Percentiles rank a stretch among this genome's conserved stretches.
These are phyloP conservation scores for Phytopythium litorale DNA, from an alignment of 352 stramenopile genomes.

Conservation along the genomic window DNA sequence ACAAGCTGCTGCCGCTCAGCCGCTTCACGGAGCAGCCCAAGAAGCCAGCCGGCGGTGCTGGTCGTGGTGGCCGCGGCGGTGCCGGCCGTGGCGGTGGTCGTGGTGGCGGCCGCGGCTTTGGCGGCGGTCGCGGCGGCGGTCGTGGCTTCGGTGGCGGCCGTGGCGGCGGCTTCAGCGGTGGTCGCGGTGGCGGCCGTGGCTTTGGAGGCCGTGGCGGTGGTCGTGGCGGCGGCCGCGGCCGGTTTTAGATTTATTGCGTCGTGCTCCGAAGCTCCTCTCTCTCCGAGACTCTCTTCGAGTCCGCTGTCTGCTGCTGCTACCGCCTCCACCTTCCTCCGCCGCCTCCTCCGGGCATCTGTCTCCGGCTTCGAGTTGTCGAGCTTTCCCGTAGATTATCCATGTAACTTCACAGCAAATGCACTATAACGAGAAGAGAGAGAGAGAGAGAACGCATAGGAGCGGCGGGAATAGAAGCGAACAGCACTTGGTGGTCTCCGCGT, in stretches of 20 bases:
- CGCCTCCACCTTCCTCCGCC: not conserved
- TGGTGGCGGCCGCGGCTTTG: slow-evolving; percentile 32
- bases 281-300: slow-evolving; percentile 7
- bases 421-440: slow-evolving; percentile 1
- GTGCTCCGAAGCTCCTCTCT: slow-evolving; percentile 9
- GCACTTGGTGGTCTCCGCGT: slow-evolving; percentile 3
- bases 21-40: slow-evolving; percentile 94
- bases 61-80: slow-evolving; percentile 34
- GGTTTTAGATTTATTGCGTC: slow-evolving; percentile 29
- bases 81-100: slow-evolving; percentile 36
- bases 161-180: slow-evolving; percentile 24
- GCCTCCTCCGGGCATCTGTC: not conserved
- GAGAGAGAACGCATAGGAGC: no score
- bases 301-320: not conserved
- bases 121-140: slow-evolving; percentile 28
- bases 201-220: slow-evolving; percentile 32
- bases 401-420: slow-evolving; percentile 7
- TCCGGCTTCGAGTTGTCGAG: slow-evolving; percentile 6
- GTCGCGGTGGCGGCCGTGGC: slow-evolving; percentile 29
- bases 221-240: slow-evolving; percentile 19
- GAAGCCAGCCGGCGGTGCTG: slow-evolving; percentile 41
- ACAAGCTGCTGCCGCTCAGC: slow-evolving; percentile 95
- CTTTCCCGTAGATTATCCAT: slow-evolving; percentile 9
- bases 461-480: not conserved
- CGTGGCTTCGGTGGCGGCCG: slow-evolving; percentile 24